These are phyloP conservation scores for Pulveroboletus sp. DNA, from an alignment of 768 basidiomycete species.

Conservation along the genomic window DNA sequence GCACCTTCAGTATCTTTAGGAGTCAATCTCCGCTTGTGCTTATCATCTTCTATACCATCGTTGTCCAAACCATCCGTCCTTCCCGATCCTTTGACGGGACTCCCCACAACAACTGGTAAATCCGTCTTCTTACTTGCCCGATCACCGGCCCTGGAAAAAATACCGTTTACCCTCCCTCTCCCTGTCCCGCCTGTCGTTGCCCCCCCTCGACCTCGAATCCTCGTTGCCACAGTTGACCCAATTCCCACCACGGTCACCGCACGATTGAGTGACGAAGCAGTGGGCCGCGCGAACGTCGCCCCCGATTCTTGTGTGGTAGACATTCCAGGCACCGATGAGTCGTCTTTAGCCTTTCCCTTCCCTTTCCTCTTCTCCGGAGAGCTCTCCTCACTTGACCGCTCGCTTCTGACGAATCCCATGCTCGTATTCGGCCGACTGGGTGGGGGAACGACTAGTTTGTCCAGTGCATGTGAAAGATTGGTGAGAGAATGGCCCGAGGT, in stretches of 20 bases:
- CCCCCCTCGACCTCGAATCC: slow-evolving; percentile 5
- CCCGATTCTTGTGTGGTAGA: slow-evolving; percentile 1
- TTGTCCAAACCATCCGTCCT: not conserved
- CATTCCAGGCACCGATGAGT: slow-evolving; percentile 11
- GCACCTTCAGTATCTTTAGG: not conserved
- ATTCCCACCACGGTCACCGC: slow-evolving; percentile 15
- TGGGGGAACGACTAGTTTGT: slow-evolving; percentile 65
- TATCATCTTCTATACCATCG: not conserved
- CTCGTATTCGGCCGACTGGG: slow-evolving; percentile 68
- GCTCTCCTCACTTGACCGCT: slow-evolving; percentile 11
- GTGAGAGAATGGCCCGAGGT: slow-evolving; percentile 46
- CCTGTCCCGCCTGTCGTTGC: not conserved
- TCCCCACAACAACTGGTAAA: slow-evolving; percentile 43
- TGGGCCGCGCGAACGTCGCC: slow-evolving; percentile 26
- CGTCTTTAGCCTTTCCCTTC: slow-evolving; percentile 25
- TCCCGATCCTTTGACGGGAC: slow-evolving; percentile 42
- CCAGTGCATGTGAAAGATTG: slow-evolving; percentile 63
- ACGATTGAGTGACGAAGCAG: slow-evolving; percentile 30
- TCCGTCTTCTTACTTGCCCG: slow-evolving; percentile 44
- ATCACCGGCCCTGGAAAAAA: slow-evolving; percentile 22
- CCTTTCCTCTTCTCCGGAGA: slow-evolving; percentile 7
- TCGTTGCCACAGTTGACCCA: slow-evolving; percentile 2
- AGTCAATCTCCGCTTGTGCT: not conserved
- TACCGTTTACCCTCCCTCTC: slow-evolving; percentile 11
- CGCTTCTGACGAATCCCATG: slow-evolving; percentile 54